These are phyloP conservation scores for Russula olivacea DNA, from an alignment of 768 basidiomycete species.

Conservation along the genomic window DNA sequence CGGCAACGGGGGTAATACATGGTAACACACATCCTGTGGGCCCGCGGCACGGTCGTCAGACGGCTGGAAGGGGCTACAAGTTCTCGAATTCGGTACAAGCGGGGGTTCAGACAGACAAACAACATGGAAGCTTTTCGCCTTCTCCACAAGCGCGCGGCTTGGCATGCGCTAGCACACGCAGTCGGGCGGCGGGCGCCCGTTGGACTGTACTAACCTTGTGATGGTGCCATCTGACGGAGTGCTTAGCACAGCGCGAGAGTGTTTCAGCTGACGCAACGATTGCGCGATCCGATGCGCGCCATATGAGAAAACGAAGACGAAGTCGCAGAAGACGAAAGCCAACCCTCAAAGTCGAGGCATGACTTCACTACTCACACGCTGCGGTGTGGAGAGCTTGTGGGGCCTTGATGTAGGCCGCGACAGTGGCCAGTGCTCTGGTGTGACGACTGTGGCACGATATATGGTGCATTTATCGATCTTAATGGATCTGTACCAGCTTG, in stretches of 20 bases:
- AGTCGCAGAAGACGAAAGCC: background rate
- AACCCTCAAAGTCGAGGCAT: background rate
- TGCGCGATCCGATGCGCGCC: background rate
- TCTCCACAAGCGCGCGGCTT: background rate
- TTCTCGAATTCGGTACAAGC: background rate
- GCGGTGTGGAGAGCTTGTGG: background rate
- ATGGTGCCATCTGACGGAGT: constrained; percentile 8
- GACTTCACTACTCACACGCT: background rate
- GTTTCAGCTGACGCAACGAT: constrained; percentile 1
- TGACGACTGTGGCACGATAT: constrained; percentile 4
- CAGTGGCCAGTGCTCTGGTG: background rate
- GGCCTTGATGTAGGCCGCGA: background rate
- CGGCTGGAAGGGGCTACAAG: background rate
- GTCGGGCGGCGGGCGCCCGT: constrained; percentile 3
- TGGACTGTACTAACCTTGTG: background rate
- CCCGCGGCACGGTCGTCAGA: background rate
- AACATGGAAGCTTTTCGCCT: background rate
- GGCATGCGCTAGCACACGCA: background rate
- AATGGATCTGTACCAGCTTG: background rate
- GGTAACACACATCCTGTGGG: background rate
- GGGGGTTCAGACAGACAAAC: background rate
- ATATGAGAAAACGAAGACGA: background rate
- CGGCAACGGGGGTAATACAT: background rate
- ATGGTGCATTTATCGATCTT: background rate
- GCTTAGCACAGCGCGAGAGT: background rate